Evolutionary conservation across 306 rosid species (phyloP), one percentile per base, ranked within the genome.

Genomic region (Trifolium repens): DNA sequence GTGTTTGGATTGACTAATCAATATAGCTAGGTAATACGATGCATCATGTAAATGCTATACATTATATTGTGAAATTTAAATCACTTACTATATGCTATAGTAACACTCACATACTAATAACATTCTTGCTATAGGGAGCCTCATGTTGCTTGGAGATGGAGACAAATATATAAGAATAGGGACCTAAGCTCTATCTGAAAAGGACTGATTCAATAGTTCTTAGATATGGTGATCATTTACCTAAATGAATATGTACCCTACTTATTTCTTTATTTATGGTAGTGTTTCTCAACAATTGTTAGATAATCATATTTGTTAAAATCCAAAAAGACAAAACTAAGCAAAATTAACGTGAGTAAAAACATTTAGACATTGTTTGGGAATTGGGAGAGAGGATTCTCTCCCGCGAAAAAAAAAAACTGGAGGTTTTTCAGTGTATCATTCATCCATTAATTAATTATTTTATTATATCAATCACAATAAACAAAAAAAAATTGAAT

Each of bases 1-100:
- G 85, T 87, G 94, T 53, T 72, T 54, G 60, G 78, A 83, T 61
- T 65, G 87, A 84, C 80, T 76, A 69, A 82, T 82, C 82, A 78
- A 75, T 80, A 80, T 72, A 78, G 53, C 62, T 77, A 59, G 34
- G 10, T 57, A 63, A 57, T 69, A 5, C 1, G 77, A 69, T 72
- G 58, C 78, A 73, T 68, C 80, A 70, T 46, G 13, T 34, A 39
- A 7, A 39, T 32, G 17, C 4, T 2, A 1, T 22, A 22, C 1
- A 22, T 22, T 22, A 32, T 42, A 12, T 66, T 39, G 44, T 71
- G 70, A 59, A 60, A 76, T 14, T 47, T 65, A 26, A 54, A 54
- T 9, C 61, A 19, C 14, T 8, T 53, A 53, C 59, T 17, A 8
- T 17, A 8, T 1, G 35, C 59, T 17, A 16, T 52, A 53, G 59